Evolutionary conservation across 345 rosid genomes (phyloP).

Genomic region (Aquilaria malaccensis): DNA sequence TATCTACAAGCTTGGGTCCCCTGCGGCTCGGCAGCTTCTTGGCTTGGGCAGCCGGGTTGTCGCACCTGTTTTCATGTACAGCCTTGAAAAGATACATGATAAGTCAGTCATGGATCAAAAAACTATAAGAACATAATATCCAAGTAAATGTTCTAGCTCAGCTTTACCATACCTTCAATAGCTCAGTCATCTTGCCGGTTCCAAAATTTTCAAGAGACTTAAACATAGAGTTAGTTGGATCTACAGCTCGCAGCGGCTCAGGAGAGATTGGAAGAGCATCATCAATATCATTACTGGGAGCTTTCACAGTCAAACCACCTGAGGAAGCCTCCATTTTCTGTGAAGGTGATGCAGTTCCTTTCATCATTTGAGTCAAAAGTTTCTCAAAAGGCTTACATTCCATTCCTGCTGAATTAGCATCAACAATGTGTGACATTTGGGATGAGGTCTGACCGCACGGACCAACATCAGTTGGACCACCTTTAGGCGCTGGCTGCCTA

Average conservation of each 20-base stretch:
- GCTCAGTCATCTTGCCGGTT: slow-evolving; percentile 72
- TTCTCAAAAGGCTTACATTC: slow-evolving; percentile 45
- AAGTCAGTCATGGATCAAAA: not conserved
- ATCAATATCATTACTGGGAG: slow-evolving; percentile 11
- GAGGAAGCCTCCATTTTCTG: slow-evolving; percentile 22
- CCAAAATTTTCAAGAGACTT: slow-evolving; percentile 41
- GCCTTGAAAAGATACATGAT: slow-evolving; percentile 30
- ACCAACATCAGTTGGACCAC: slow-evolving; percentile 18
- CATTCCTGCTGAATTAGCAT: slow-evolving; percentile 14
- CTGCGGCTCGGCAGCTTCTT: slow-evolving; percentile 6
- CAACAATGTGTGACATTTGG: slow-evolving; percentile 13
- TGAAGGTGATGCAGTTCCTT: slow-evolving; percentile 30
- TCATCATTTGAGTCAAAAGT: slow-evolving; percentile 44
- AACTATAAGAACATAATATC: not conserved
- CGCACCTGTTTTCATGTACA: slow-evolving; percentile 66
- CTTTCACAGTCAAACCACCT: slow-evolving; percentile 4
- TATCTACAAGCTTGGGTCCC: slow-evolving; percentile 8
- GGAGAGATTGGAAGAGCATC: slow-evolving; percentile 49
- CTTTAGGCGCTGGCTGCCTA: slow-evolving; percentile 18
- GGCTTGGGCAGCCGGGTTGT: slow-evolving; percentile 25
- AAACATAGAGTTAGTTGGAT: slow-evolving; percentile 34
- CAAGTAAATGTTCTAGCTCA: not conserved
- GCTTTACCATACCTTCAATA: slow-evolving; percentile 49
- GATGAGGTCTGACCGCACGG: slow-evolving; percentile 2
- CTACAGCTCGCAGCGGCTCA: slow-evolving; percentile 57